These are phyloP conservation scores for Rhinocladiella mackenziei DNA, from an alignment of 2,329 filamentous ascomycete species.

Conservation along the genomic window DNA sequence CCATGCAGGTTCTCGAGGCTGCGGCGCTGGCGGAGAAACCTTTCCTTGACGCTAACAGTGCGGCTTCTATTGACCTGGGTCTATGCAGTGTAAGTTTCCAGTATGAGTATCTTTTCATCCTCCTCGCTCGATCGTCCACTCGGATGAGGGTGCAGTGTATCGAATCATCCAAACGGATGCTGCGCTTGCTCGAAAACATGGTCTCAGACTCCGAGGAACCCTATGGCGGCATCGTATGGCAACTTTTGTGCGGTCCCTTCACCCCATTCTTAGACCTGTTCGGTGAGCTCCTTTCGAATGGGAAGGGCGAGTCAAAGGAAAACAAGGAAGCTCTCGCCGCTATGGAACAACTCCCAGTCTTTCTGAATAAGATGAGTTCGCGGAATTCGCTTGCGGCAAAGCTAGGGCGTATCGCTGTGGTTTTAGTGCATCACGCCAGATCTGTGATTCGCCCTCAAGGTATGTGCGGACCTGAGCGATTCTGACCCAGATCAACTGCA, in stretches of 20 bases:
- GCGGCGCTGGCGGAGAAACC: background rate
- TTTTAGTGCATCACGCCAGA: constrained; percentile 5
- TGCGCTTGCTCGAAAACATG: background rate
- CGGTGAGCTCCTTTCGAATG: constrained; percentile 1
- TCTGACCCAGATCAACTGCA: background rate
- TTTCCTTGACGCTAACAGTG: background rate
- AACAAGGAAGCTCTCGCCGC: background rate
- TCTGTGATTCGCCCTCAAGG: constrained; percentile 2
- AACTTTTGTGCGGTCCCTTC: constrained; percentile 4
- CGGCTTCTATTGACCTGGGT: constrained; percentile 1
- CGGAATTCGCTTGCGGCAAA: constrained; percentile 1
- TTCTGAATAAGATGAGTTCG: constrained; percentile 3
- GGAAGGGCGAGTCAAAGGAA: background rate
- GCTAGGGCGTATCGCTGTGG: background rate
- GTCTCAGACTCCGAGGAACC: background rate
- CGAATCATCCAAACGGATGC: constrained; percentile 5
- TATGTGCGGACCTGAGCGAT: background rate
- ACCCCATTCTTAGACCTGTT: constrained; percentile 5
- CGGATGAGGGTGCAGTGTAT: background rate
- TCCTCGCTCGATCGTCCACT: constrained; percentile 3
- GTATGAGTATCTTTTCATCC: constrained; percentile 3
- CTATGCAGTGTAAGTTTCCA: constrained; percentile 1
- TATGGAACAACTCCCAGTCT: constrained; percentile 3
- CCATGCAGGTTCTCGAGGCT: constrained; percentile 1
- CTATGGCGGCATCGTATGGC: constrained; percentile 1